Percentiles rank a stretch among this genome's conserved stretches.
These are phyloP conservation scores for Xylaria arbuscula DNA, from an alignment of 2,329 filamentous ascomycete genomes.

Conservation along the genomic window DNA sequence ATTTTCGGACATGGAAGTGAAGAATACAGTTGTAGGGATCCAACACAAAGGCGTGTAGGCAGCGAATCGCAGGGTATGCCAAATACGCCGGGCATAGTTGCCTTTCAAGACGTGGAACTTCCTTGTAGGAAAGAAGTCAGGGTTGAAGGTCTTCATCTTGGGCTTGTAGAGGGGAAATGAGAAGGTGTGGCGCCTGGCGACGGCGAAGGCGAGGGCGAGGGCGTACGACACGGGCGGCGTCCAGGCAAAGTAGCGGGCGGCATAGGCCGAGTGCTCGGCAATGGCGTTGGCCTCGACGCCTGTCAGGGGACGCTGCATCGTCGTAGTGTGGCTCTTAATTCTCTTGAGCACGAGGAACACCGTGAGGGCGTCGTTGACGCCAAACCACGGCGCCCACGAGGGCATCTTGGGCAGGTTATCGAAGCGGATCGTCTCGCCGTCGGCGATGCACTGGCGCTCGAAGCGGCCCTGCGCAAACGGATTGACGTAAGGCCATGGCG, in stretches of 20 bases:
- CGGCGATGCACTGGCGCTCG: slow-evolving; percentile 43
- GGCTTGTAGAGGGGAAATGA: slow-evolving; percentile 57
- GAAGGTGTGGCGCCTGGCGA: slow-evolving; percentile 49
- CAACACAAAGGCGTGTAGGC: slow-evolving; percentile 49
- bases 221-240: slow-evolving; percentile 44
- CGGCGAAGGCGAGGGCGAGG: slow-evolving; percentile 45
- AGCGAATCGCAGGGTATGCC: slow-evolving; percentile 54
- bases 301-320: slow-evolving; percentile 42
- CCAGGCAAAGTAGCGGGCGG: slow-evolving; percentile 50
- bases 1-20: slow-evolving; percentile 48
- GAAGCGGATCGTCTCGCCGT: slow-evolving; percentile 48
- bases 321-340: slow-evolving; percentile 20
- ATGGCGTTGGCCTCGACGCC: slow-evolving; percentile 47
- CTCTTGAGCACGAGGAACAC: slow-evolving; percentile 26
- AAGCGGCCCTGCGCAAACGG: slow-evolving; percentile 33
- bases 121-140: slow-evolving; percentile 48
- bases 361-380: neutral
- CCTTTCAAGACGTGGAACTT: slow-evolving; percentile 45
- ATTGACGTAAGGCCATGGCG: slow-evolving; percentile 43
- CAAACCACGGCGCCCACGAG: slow-evolving; percentile 32
- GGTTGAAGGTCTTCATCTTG: slow-evolving; percentile 48
- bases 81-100: slow-evolving; percentile 44
- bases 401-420: slow-evolving; percentile 39
- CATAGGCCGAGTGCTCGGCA: slow-evolving; percentile 39
- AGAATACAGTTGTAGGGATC: slow-evolving; percentile 46